Percentiles rank a stretch among this genome's conserved stretches.
Conservation (phyloP, 495 filamentous ascomycete genomes). For the Penicillium simplicissimum region DNA sequence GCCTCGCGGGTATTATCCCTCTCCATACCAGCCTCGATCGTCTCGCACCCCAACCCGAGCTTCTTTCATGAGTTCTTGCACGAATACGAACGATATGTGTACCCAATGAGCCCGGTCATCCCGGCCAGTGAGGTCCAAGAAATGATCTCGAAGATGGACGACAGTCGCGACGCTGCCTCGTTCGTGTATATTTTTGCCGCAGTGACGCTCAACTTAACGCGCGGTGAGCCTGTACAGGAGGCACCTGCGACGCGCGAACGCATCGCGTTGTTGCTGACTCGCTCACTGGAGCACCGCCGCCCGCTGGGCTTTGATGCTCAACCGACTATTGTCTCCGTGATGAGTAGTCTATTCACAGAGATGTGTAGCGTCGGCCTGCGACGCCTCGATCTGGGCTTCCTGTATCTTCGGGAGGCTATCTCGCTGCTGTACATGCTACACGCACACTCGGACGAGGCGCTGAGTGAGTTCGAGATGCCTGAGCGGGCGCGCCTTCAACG, state of each 20-base stretch:
- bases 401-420: constrained; percentile 35
- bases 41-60: constrained; percentile 12
- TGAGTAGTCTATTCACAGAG: neutral
- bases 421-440: constrained; percentile 30
- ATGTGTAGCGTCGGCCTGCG: neutral
- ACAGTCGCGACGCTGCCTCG: neutral
- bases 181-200: constrained; percentile 27
- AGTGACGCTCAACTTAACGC: constrained; percentile 30
- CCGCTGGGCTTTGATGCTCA: constrained; percentile 23
- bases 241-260: constrained; percentile 11
- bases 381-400: constrained; percentile 28
- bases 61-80: constrained; percentile 21
- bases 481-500: constrained; percentile 32
- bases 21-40: constrained; percentile 1
- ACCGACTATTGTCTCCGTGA: constrained; percentile 16
- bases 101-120: constrained; percentile 34
- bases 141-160: constrained; percentile 25
- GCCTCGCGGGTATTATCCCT: neutral
- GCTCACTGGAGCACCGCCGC: constrained; percentile 27
- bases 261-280: constrained; percentile 21
- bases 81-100: constrained; percentile 31
- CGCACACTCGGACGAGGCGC: constrained; percentile 20
- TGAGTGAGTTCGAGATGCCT: constrained; percentile 14
- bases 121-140: constrained; percentile 20
- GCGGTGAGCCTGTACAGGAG: constrained; percentile 14